Conservation (phyloP, 1,284 basidiomycete species). For the Ustilago crameri region DNA sequence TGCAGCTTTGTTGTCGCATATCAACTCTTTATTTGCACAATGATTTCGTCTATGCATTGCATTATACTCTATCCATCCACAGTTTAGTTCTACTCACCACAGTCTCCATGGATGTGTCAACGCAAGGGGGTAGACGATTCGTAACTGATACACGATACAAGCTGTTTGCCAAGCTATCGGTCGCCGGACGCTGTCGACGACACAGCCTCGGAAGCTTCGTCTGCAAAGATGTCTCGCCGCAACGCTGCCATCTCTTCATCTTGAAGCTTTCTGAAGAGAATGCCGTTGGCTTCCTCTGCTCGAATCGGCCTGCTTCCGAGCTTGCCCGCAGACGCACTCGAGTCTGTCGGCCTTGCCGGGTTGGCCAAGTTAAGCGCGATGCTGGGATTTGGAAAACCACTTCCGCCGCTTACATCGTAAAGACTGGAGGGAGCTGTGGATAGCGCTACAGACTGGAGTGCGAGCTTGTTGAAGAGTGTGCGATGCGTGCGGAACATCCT, state of each 20-base stretch:
- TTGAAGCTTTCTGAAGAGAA: constrained; percentile 32
- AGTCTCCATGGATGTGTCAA: no score
- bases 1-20: no score
- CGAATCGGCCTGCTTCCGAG: constrained; percentile 2
- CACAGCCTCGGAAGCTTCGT: background rate
- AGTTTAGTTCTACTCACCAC: no score
- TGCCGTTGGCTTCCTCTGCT: constrained; percentile 38
- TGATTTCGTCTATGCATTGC: no score
- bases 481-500: constrained; percentile 44
- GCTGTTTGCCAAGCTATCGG: no score
- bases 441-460: constrained; percentile 51
- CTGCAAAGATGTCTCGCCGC: constrained; percentile 37
- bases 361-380: constrained; percentile 20
- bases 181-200: background rate
- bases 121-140: no score
- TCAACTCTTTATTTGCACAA: no score
- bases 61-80: no score
- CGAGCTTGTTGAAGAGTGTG: constrained; percentile 52
- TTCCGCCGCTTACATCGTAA: constrained; percentile 48
- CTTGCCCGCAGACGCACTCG: background rate
- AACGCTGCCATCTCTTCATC: constrained; percentile 17
- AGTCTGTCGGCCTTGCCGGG: background rate
- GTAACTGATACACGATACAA: no score
- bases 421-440: constrained; percentile 44
- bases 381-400: constrained; percentile 47